Percentiles rank a stretch among this genome's conserved stretches.
Evolutionary conservation across 805 yeast species (phyloP).

Genomic region (Suhomyces vadensis): DNA sequence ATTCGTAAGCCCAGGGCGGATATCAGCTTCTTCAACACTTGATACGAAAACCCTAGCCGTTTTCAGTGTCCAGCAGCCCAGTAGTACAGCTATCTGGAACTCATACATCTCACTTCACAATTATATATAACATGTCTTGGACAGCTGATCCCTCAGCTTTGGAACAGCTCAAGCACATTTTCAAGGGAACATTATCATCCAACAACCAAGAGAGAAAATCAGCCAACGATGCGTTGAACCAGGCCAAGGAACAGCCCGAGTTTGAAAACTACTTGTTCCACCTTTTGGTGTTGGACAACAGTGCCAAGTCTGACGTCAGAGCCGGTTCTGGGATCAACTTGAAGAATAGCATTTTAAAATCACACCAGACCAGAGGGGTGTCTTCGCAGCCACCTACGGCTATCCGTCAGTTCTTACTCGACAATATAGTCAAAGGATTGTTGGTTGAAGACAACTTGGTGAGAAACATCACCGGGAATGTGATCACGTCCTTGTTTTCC

Average conservation of each 20-base stretch:
- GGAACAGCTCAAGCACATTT: constrained; percentile 62
- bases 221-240: constrained; percentile 73
- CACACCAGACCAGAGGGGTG: constrained; percentile 17
- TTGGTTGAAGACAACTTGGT: constrained; percentile 58
- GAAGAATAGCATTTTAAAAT: constrained; percentile 67
- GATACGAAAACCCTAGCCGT: too few relatives aligned
- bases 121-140: too few relatives aligned
- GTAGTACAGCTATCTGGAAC: neutral
- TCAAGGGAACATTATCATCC: constrained; percentile 71
- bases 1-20: too few relatives aligned
- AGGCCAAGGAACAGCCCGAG: constrained; percentile 72
- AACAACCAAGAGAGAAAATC: constrained; percentile 52
- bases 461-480: constrained; percentile 87
- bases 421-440: constrained; percentile 55
- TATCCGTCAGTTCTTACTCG: constrained; percentile 37
- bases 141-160: constrained; percentile 61
- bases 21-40: too few relatives aligned
- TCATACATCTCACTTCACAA: too few relatives aligned
- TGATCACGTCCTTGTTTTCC: constrained; percentile 77
- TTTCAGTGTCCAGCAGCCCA: neutral
- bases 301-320: constrained; percentile 55
- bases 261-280: constrained; percentile 77
- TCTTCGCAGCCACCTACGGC: constrained; percentile 5
- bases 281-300: constrained; percentile 57
- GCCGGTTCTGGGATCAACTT: constrained; percentile 88